These are phyloP conservation scores for Chrysanthemum lavandulifolium DNA, from an alignment of 129 eudicot genomes.

Conservation along the genomic window DNA sequence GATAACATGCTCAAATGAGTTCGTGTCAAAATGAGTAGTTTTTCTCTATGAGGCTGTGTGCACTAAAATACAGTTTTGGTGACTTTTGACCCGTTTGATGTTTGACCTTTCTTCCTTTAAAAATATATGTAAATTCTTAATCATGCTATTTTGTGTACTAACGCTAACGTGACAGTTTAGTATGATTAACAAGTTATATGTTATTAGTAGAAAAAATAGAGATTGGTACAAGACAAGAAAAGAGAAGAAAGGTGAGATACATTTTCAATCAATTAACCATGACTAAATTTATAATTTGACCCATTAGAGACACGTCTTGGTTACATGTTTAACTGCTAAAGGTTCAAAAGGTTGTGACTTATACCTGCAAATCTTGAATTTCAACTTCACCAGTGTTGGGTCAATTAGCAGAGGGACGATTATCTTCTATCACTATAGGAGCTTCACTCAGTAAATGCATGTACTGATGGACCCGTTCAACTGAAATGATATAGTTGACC, in stretches of 20 bases:
- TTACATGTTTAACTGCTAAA: constrained; percentile 6
- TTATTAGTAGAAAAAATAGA: no score
- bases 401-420: constrained; percentile 75
- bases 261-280: no score
- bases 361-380: constrained; percentile 70
- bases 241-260: no score
- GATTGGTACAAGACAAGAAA: no score
- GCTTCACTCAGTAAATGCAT: constrained; percentile 94
- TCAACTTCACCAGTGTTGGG: constrained; percentile 73
- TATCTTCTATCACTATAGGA: constrained; percentile 66
- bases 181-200: no score
- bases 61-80: neutral
- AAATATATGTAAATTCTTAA: no score
- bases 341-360: neutral
- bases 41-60: no score
- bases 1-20: neutral
- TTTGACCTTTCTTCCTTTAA: no score
- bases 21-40: neutral
- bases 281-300: neutral
- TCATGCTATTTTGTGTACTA: no score
- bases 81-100: neutral
- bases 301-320: neutral
- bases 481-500: constrained; percentile 78
- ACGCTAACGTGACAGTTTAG: no score
- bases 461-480: constrained; percentile 90